phyloP scores from a whole-genome alignment of 2,329 filamentous ascomycete species.

The Blastomyces parvus region DNA sequence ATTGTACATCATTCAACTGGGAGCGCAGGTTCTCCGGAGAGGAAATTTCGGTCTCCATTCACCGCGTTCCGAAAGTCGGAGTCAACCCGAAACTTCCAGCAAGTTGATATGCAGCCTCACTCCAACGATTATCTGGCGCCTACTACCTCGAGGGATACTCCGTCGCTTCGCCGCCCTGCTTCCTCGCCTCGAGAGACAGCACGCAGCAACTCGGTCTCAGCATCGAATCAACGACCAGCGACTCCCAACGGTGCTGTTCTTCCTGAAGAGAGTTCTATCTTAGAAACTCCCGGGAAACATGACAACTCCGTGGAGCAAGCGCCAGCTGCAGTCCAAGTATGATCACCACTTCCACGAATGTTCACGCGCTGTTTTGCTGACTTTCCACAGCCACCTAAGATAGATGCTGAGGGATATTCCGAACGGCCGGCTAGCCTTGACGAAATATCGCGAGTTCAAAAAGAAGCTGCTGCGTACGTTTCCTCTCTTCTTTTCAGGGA shows the following conservation, averaged over 20 bases:
- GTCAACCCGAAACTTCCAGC: constrained; percentile 21
- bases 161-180: constrained; percentile 10
- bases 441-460: constrained; percentile 37
- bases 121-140: constrained; percentile 20
- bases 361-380: not conserved
- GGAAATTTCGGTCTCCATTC: constrained; percentile 37
- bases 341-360: not conserved
- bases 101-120: constrained; percentile 20
- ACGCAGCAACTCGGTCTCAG: constrained; percentile 2
- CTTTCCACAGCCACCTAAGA: constrained; percentile 18
- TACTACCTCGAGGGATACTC: constrained; percentile 15
- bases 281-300: not conserved
- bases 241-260: constrained; percentile 5
- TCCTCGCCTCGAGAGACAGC: constrained; percentile 8
- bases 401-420: constrained; percentile 35
- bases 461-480: constrained; percentile 35
- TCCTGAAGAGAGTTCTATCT: not conserved
- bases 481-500: not conserved
- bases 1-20: constrained; percentile 28
- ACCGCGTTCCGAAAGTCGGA: constrained; percentile 16
- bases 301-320: not conserved
- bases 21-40: constrained; percentile 26
- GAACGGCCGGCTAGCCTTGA: constrained; percentile 34
- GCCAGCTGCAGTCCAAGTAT: not conserved
- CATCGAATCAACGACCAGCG: not conserved